phyloP scores from a whole-genome alignment of 345 rosid species.

The Eutrema heterophyllum region DNA sequence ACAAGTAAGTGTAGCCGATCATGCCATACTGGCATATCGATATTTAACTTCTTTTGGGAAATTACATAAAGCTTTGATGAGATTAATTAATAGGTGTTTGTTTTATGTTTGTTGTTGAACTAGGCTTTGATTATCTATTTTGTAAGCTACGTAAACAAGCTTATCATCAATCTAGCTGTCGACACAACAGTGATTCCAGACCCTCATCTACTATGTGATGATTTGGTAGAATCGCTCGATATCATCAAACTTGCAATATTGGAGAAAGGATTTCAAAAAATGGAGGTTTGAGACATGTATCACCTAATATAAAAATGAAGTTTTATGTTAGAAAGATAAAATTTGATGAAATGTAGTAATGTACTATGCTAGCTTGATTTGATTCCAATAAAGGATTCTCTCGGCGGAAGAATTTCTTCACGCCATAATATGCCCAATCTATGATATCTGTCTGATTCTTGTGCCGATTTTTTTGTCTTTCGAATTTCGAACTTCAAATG shows the following conservation, averaged over 20 bases:
- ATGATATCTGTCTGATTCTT: too few species aligned
- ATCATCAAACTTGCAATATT: slow-evolving; percentile 36
- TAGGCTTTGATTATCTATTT: slow-evolving; percentile 66
- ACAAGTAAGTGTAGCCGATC: slow-evolving; percentile 31
- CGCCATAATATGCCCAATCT: neutral
- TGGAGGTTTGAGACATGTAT: neutral
- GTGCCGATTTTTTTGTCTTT: too few species aligned
- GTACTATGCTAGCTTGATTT: neutral
- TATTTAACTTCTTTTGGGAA: neutral
- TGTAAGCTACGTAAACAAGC: slow-evolving; percentile 55
- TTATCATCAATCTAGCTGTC: slow-evolving; percentile 48
- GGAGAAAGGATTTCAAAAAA: neutral
- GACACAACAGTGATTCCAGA: slow-evolving; percentile 57
- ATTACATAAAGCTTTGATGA: neutral
- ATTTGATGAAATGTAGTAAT: neutral
- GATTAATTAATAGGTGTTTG: neutral
- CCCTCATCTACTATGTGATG: slow-evolving; percentile 51
- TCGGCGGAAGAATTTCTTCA: neutral
- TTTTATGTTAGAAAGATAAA: neutral
- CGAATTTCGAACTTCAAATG: too few species aligned
- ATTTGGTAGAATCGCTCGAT: slow-evolving; percentile 47
- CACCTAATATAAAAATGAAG: neutral
- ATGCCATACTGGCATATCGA: neutral
- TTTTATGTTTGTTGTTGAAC: slow-evolving; percentile 41
- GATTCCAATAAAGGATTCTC: neutral